A percentile compares a stretch with the other conserved stretches of the same genome.
Conservation (phyloP, 2,329 filamentous ascomycete genomes). For the Nigrospora sphaerica region DNA sequence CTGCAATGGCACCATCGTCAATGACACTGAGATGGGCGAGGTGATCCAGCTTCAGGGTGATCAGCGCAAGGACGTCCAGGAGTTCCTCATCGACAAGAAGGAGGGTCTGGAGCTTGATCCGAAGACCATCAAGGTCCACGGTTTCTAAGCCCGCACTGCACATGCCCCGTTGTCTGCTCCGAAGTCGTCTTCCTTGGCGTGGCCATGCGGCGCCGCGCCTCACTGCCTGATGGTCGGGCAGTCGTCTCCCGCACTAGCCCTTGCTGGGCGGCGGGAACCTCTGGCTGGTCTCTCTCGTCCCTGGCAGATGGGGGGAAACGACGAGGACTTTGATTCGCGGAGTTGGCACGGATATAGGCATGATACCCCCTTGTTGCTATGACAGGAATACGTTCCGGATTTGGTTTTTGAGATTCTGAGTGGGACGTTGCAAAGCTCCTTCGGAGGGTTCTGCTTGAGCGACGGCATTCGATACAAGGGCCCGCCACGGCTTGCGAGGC, state of each 20-base stretch:
- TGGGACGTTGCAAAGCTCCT: conserved; percentile 4
- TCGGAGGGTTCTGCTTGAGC: conserved; percentile 7
- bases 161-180: conserved; percentile 7
- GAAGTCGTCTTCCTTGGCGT: conserved; percentile 13
- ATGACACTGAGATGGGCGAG: conserved; percentile 94
- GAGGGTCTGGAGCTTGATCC: conserved; percentile 87
- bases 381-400: conserved; percentile 9
- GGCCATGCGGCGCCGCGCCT: conserved; percentile 4
- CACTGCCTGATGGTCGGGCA: conserved; percentile 4
- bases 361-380: conserved; percentile 22
- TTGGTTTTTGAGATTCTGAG: conserved; percentile 9
- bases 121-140: conserved; percentile 89
- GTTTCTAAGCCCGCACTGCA: conserved; percentile 48
- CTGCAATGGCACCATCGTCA: conserved; percentile 99
- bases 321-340: conserved; percentile 22
- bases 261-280: conserved; percentile 9
- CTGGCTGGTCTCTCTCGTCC: conserved; percentile 12
- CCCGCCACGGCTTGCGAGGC: conserved; percentile 12
- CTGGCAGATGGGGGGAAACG: conserved; percentile 16
- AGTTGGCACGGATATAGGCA: conserved; percentile 19
- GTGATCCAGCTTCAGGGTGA: conserved; percentile 99
- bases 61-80: conserved; percentile 97
- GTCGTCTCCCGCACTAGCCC: conserved; percentile 6
- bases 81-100: conserved; percentile 95
- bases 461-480: conserved; percentile 11